A percentile compares a stretch with the other conserved stretches of the same genome.
phyloP scores from a whole-genome alignment of 2,329 filamentous ascomycete species.

The Dactylonectria macrodidyma region DNA sequence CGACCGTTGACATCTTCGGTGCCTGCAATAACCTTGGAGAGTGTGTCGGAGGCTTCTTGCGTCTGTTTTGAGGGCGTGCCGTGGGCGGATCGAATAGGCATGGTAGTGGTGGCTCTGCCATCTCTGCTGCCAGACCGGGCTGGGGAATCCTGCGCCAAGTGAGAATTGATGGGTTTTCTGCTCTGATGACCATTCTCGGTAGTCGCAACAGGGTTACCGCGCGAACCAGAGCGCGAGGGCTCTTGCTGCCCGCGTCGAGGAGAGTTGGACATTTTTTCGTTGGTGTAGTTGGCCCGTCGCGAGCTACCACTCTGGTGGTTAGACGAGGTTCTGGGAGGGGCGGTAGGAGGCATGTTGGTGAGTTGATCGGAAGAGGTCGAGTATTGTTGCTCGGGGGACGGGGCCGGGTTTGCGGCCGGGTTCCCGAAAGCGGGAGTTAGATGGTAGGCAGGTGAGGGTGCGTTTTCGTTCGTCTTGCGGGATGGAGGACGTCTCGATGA shows the following conservation, averaged over 20 bases:
- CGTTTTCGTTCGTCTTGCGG: slow-evolving; percentile 67
- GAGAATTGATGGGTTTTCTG: slow-evolving; percentile 48
- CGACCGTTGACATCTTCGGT: slow-evolving; percentile 51
- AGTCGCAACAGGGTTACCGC: slow-evolving; percentile 49
- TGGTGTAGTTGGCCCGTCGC: slow-evolving; percentile 61
- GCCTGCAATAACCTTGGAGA: slow-evolving; percentile 77
- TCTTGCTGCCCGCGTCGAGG: slow-evolving; percentile 58
- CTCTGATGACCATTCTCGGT: slow-evolving; percentile 50
- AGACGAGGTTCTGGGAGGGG: slow-evolving; percentile 87
- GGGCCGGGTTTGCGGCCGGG: slow-evolving; percentile 61
- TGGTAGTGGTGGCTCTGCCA: slow-evolving; percentile 54
- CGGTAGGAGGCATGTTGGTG: slow-evolving; percentile 77
- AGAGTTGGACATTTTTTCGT: slow-evolving; percentile 61
- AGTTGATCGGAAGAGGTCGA: slow-evolving; percentile 64
- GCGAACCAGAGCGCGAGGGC: slow-evolving; percentile 53
- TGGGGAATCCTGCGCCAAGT: slow-evolving; percentile 55
- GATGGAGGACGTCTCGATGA: slow-evolving; percentile 68
- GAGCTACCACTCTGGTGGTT: slow-evolving; percentile 64
- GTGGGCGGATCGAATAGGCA: slow-evolving; percentile 63
- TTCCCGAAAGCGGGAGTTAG: slow-evolving; percentile 63
- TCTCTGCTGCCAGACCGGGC: slow-evolving; percentile 59
- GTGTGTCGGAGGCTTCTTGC: slow-evolving; percentile 83
- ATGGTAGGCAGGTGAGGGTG: slow-evolving; percentile 54
- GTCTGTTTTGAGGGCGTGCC: slow-evolving; percentile 69
- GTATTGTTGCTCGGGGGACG: slow-evolving; percentile 60